Percentiles rank a stretch among this genome's conserved stretches.
Conservation (phyloP, 1,284 basidiomycete species). For the Sporisorium iseilematis-ciliati region DNA sequence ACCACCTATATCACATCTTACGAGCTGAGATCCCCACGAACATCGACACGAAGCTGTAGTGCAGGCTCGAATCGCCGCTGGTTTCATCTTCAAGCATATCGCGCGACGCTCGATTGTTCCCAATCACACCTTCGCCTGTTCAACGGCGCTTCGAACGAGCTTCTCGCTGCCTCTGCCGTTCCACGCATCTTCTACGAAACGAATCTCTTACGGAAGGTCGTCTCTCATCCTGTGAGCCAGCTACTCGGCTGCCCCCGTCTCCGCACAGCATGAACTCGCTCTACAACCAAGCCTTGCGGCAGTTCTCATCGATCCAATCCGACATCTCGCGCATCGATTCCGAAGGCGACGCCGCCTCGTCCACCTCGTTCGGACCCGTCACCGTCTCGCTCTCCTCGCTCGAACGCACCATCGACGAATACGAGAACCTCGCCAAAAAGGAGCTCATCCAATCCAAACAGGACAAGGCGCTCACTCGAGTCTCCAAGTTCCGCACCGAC, state of each 20-base stretch:
- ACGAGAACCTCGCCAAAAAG: slow-evolving; percentile 66
- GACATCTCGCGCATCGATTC: slow-evolving; percentile 62
- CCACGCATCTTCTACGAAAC: not conserved
- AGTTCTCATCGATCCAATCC: slow-evolving; percentile 64
- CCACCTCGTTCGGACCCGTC: slow-evolving; percentile 55
- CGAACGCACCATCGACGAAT: slow-evolving; percentile 67
- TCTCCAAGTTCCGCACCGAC: slow-evolving; percentile 64
- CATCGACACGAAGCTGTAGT: not conserved
- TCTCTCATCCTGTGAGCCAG: not conserved
- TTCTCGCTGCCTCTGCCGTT: not conserved
- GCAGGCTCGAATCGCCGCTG: not conserved
- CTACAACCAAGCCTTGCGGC: slow-evolving; percentile 67
- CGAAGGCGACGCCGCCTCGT: slow-evolving; percentile 27
- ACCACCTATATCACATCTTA: not conserved
- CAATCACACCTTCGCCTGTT: too few species aligned
- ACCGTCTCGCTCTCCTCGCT: slow-evolving; percentile 61
- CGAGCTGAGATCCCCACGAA: not conserved
- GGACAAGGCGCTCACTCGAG: slow-evolving; percentile 64
- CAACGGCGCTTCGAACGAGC: too few species aligned
- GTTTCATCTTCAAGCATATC: too few species aligned
- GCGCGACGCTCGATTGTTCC: too few species aligned
- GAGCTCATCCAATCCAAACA: slow-evolving; percentile 67
- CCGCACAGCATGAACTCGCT: slow-evolving; percentile 62
- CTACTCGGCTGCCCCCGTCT: not conserved
- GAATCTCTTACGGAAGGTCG: not conserved